Evolutionary conservation across 345 rosid species (phyloP).

Genomic region (Tarenaya hassleriana): DNA sequence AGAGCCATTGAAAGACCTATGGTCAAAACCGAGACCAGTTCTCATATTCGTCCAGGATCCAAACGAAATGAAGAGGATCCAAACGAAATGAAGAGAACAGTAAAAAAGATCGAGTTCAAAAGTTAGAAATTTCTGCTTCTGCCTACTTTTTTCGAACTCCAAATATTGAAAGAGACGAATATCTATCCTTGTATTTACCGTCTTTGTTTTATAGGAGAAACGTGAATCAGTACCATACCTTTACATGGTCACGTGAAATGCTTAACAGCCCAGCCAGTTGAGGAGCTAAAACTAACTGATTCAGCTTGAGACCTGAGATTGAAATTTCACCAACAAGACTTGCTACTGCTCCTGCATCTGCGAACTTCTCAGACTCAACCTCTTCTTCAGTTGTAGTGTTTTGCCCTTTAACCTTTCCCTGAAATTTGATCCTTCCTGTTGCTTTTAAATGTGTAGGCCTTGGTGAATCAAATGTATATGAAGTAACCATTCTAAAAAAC

Average conservation of each 20-base stretch:
- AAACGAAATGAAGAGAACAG: neutral
- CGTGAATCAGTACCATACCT: constrained; percentile 42
- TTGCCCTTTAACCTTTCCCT: constrained; percentile 58
- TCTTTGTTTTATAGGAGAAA: constrained; percentile 6
- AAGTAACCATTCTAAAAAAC: constrained; percentile 76
- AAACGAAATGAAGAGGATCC: neutral
- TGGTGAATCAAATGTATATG: constrained; percentile 92
- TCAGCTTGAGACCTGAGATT: constrained; percentile 80
- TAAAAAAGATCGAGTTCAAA: constrained; percentile 4
- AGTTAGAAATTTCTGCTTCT: constrained; percentile 10
- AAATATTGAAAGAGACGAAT: no score
- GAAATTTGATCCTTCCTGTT: constrained; percentile 86
- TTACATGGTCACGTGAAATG: constrained; percentile 60
- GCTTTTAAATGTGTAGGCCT: constrained; percentile 90
- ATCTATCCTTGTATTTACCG: constrained; percentile 13
- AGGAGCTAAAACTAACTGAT: constrained; percentile 91
- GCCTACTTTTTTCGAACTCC: neutral
- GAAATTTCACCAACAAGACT: constrained; percentile 80
- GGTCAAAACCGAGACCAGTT: constrained; percentile 8
- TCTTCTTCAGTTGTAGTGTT: constrained; percentile 27
- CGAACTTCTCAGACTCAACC: constrained; percentile 26
- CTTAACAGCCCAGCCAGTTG: constrained; percentile 76
- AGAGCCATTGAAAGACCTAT: constrained; percentile 10
- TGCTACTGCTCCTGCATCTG: constrained; percentile 26
- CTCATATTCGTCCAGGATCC: constrained; percentile 10